Evolutionary conservation across 441 rosid genomes (phyloP).

Genomic region (Adansonia grandidieri): DNA sequence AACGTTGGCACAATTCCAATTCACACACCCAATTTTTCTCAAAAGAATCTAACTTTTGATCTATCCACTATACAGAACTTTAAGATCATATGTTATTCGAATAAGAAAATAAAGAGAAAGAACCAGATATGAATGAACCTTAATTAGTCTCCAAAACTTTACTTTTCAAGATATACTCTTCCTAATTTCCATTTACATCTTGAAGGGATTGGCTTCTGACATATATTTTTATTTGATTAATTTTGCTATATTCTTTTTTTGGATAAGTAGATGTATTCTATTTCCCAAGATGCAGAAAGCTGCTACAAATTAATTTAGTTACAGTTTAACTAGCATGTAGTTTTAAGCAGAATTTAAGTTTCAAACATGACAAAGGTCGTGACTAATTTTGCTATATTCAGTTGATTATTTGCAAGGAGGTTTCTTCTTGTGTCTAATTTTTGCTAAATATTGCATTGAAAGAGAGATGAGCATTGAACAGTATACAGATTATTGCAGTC

Average conservation of each 20-base stretch:
- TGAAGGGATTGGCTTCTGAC: neutral
- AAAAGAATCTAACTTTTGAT: neutral
- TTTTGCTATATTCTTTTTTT: neutral
- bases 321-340: too few relatives aligned
- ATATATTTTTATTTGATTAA: neutral
- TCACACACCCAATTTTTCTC: neutral
- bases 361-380: too few relatives aligned
- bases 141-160: neutral
- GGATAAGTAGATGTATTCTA: too few relatives aligned
- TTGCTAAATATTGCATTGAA: neutral
- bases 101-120: neutral
- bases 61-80: neutral
- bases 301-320: too few relatives aligned
- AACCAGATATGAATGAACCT: conserved; percentile 15
- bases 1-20: neutral
- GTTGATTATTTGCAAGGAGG: neutral
- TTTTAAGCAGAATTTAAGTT: too few relatives aligned
- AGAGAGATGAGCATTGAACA: too few relatives aligned
- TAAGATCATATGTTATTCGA: neutral
- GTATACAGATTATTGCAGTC: neutral
- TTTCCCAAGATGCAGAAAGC: too few relatives aligned
- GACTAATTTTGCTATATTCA: neutral
- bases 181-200: neutral
- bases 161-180: neutral
- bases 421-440: neutral